Percentiles rank a stretch among this genome's conserved stretches.
These are phyloP conservation scores for Paraleonurus japonicus DNA, from an alignment of 257 asterid genomes.

Conservation along the genomic window DNA sequence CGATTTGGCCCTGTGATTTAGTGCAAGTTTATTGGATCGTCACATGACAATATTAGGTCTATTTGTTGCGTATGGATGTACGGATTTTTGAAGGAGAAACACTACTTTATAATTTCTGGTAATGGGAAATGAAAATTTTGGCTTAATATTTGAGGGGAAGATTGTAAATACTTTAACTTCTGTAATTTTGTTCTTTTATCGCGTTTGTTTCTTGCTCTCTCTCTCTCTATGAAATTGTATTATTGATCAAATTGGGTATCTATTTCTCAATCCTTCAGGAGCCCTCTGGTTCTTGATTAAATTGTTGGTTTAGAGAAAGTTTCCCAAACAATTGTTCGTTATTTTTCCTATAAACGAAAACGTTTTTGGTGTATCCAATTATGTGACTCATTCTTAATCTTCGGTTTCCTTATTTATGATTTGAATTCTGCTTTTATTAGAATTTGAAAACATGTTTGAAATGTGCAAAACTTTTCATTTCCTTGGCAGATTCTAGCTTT, in stretches of 20 bases:
- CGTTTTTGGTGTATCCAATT: neutral
- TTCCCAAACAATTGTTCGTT: neutral
- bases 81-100: neutral
- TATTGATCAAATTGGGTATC: neutral
- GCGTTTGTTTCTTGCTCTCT: too few species aligned
- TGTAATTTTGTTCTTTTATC: neutral
- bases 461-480: neutral
- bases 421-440: neutral
- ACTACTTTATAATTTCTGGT: neutral
- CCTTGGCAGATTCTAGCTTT: constrained; percentile 83
- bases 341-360: neutral
- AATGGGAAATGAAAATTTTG: neutral
- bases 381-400: neutral
- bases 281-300: neutral
- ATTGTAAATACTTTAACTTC: neutral
- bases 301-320: neutral
- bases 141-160: constrained; percentile 8
- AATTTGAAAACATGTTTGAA: neutral
- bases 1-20: neutral
- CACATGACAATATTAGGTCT: neutral
- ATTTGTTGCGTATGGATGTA: neutral
- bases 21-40: neutral
- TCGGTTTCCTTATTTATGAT: neutral
- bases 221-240: neutral
- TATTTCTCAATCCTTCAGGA: neutral